Conservation (phyloP, 768 basidiomycete genomes). For the Lanmaoa pseudosensibilis region DNA sequence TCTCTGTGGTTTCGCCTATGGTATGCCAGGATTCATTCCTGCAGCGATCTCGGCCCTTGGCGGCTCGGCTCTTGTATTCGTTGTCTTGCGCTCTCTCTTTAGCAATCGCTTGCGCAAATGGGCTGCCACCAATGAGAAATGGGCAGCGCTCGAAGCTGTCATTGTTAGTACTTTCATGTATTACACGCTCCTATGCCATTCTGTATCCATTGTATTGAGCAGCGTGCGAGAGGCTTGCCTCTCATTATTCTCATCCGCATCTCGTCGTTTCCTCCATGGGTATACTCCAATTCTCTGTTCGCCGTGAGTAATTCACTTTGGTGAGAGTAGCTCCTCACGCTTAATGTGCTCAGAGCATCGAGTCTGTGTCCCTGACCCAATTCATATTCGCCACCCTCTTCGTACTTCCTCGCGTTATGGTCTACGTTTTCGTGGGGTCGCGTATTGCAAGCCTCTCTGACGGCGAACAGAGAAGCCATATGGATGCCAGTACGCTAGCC, state of each 20-base stretch:
- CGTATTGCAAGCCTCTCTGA: slow-evolving; percentile 74
- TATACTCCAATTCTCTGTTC: slow-evolving; percentile 80
- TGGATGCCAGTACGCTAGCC: slow-evolving; percentile 64
- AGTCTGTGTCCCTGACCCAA: slow-evolving; percentile 71
- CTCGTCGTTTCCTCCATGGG: slow-evolving; percentile 85
- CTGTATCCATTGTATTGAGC: slow-evolving; percentile 7
- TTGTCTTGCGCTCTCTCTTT: slow-evolving; percentile 60
- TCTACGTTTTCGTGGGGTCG: slow-evolving; percentile 79
- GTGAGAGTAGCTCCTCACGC: slow-evolving; percentile 6
- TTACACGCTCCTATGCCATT: neutral
- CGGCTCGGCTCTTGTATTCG: slow-evolving; percentile 64
- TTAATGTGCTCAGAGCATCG: slow-evolving; percentile 55
- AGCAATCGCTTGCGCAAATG: slow-evolving; percentile 54
- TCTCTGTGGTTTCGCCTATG: slow-evolving; percentile 82
- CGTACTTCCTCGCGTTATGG: slow-evolving; percentile 66
- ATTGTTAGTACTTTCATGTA: slow-evolving; percentile 47
- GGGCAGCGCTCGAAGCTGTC: slow-evolving; percentile 76
- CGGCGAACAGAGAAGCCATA: slow-evolving; percentile 66
- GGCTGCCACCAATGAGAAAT: slow-evolving; percentile 64
- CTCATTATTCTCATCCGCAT: slow-evolving; percentile 79
- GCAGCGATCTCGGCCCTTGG: slow-evolving; percentile 59
- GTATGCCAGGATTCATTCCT: slow-evolving; percentile 72
- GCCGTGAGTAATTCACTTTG: slow-evolving; percentile 48
- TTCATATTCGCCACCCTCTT: slow-evolving; percentile 73
- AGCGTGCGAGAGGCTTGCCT: slow-evolving; percentile 77